Evolutionary conservation across 305 asterid species (phyloP).

Genomic region (Rubia tinctorum): DNA sequence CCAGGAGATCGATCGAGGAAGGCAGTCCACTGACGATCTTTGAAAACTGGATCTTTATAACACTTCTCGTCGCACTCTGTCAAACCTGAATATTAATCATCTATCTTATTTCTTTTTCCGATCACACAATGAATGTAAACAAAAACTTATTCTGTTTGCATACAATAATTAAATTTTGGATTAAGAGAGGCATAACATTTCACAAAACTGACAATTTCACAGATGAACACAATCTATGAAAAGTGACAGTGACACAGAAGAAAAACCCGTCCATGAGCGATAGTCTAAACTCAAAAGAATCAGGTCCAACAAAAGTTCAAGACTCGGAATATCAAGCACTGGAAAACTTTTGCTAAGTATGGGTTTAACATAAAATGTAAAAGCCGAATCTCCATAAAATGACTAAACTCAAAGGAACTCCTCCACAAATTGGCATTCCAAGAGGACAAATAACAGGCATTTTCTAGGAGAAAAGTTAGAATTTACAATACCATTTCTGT

Average conservation of each 20-base stretch:
- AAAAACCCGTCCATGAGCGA: neutral
- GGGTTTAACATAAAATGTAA: neutral
- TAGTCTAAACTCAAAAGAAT: neutral
- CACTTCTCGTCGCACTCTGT: slow-evolving; percentile 76
- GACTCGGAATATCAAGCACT: neutral
- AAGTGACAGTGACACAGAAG: neutral
- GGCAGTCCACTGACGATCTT: slow-evolving; percentile 81
- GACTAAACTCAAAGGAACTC: neutral
- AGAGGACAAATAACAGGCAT: neutral
- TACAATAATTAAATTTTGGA: neutral
- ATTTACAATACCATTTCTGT: neutral
- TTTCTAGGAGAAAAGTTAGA: neutral
- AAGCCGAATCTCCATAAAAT: neutral
- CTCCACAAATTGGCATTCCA: neutral
- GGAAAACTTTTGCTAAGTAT: neutral
- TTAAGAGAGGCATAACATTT: neutral
- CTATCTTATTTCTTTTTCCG: slow-evolving; percentile 4
- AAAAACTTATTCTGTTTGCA: neutral
- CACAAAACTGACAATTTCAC: neutral
- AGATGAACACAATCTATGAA: neutral
- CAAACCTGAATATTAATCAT: slow-evolving; percentile 36
- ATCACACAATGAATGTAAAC: slow-evolving; percentile 3
- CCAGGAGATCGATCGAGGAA: slow-evolving; percentile 88
- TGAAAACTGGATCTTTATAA: slow-evolving; percentile 81
- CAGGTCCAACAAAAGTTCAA: neutral